Conservation (phyloP, 78 protist species). For the Salpingoeca rosetta region DNA sequence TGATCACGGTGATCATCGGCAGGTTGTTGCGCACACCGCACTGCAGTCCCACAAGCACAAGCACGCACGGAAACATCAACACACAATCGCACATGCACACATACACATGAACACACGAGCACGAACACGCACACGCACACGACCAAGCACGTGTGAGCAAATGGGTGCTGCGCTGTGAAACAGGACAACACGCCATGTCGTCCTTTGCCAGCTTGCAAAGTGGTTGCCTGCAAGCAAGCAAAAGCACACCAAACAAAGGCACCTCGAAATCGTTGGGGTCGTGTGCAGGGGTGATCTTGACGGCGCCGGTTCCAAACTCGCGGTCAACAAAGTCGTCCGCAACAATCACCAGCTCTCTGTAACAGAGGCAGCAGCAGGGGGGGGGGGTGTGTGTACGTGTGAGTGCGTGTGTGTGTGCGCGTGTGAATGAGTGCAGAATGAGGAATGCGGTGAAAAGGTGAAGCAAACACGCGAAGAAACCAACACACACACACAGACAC, state of each 20-base stretch:
- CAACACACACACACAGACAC: no score
- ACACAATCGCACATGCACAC: background rate
- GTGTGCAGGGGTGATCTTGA: slow-evolving; percentile 95
- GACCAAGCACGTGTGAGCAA: background rate
- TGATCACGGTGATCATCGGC: background rate
- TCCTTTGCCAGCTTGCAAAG: no score
- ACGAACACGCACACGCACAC: no score
- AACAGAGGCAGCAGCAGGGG: no score
- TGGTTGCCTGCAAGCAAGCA: background rate
- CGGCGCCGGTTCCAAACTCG: slow-evolving; percentile 93
- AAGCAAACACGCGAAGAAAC: no score
- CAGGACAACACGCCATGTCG: no score
- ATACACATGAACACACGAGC: background rate
- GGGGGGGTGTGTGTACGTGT: no score
- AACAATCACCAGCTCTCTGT: slow-evolving; percentile 87
- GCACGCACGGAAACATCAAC: background rate
- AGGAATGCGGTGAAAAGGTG: no score
- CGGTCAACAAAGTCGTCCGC: slow-evolving; percentile 83
- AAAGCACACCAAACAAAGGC: background rate
- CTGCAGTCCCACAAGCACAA: background rate
- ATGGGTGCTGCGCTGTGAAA: background rate
- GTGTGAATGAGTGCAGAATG: no score
- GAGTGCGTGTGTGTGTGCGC: no score
- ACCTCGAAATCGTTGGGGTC: slow-evolving; percentile 90
- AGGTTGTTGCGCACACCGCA: background rate